phyloP scores from a whole-genome alignment of 768 basidiomycete species.

The Suillus occidentalis region DNA sequence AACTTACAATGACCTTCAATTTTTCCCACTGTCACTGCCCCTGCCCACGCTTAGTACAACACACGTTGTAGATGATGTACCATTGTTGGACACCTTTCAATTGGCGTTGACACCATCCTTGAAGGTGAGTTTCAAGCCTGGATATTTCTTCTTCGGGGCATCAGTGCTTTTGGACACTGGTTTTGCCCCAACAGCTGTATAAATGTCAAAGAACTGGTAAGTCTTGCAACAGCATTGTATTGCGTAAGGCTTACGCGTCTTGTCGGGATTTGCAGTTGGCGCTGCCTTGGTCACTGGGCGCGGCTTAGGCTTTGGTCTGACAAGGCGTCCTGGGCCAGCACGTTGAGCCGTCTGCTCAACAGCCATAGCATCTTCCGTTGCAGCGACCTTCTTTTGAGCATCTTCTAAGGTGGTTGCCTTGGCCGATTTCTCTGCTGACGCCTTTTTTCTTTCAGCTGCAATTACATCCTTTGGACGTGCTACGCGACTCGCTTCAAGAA shows the following conservation, averaged over 20 bases:
- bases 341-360: neutral
- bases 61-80: neutral
- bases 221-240: neutral
- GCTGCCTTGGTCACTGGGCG: neutral
- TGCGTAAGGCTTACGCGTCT: neutral
- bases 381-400: neutral
- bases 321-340: neutral
- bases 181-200: neutral
- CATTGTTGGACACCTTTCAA: neutral
- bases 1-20: neutral
- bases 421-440: neutral
- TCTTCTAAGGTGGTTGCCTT: neutral
- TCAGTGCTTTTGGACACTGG: neutral
- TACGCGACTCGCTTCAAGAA: neutral
- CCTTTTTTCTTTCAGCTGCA: neutral
- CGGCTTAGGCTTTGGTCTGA: conserved; percentile 1
- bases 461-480: neutral
- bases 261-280: neutral
- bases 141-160: neutral
- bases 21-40: neutral
- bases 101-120: neutral
- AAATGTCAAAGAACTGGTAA: neutral
- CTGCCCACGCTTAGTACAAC: neutral
- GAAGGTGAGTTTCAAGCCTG: neutral
- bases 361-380: neutral